Base-by-base conservation (phyloP, 2,329 filamentous ascomycete genomes). In the Teratosphaeriaceae sp. region DNA sequence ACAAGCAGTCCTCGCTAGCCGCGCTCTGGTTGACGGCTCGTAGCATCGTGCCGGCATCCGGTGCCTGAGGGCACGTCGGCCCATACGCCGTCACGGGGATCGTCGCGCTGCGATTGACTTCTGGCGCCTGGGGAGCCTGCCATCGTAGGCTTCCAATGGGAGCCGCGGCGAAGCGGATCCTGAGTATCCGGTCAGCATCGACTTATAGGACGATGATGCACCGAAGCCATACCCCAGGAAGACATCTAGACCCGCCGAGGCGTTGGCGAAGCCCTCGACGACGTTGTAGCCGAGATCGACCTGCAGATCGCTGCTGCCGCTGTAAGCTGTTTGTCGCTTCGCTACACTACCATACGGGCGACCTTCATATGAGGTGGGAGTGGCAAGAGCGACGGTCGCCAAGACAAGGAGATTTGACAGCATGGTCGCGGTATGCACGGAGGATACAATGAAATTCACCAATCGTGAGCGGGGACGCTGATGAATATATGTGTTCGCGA, bases 1-100 rank as follows among this genome's bases (percentile, higher is more conserved):
- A 64, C 2, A 65, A 45, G 43, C 63, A 65, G 40, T 65, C 63
- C 48, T 65, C 61, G 22, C 50, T 56, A 13, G 46, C 33, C 2
- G 50, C 57, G 5, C 44, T 49, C 37, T 51, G 36, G 24, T 46
- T 46, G 16, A 12, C 9, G 41, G 20, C 11, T 12, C n/a, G n/a
- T n/a, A n/a, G 24, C 19, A 47, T 37, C 8, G 20, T 13, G 5
- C 27, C 39, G 6, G 43, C 35, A 24, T 30, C 13, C 8, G 39
- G 38, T 34, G 38, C 50, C 30, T 58, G 56, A 9, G 57, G 56
- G 31, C 57, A 60, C 9, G 43, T 44, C 6, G 52, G 30, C 5
- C 42, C 44, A 23, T 43, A 53, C 2, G 22, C 15, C 1, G 24
- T 49, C 12, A 52, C 55, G 13, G 49, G 38, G 18, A 58, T 53